phyloP scores from a whole-genome alignment of 768 basidiomycete species.

The Russula ochroleuca region DNA sequence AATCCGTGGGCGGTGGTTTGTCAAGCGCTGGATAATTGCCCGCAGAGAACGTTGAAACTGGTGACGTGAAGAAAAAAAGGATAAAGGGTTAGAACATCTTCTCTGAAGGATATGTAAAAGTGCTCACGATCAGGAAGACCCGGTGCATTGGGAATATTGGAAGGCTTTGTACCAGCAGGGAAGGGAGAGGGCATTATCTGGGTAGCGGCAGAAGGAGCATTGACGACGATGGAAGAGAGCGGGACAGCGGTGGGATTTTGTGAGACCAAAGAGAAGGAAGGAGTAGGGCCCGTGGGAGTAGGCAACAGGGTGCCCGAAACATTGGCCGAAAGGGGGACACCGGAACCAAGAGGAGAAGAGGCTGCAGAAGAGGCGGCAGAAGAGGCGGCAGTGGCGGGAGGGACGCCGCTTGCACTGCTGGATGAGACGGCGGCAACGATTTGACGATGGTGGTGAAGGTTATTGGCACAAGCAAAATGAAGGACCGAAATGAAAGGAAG shows the following conservation, averaged over 20 bases:
- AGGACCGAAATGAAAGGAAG: conserved; percentile 35
- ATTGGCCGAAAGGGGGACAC: neutral
- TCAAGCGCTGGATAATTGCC: conserved; percentile 65
- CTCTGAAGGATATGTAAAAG: neutral
- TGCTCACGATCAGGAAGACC: conserved; percentile 35
- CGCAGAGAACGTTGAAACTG: conserved; percentile 13
- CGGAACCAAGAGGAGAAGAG: neutral
- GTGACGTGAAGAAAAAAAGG: neutral
- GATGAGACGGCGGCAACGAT: conserved; percentile 24
- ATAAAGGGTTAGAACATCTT: neutral
- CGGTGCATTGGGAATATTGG: conserved; percentile 33
- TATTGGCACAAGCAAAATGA: conserved; percentile 38
- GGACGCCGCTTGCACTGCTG: conserved; percentile 24
- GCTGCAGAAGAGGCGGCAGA: neutral
- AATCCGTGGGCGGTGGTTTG: conserved; percentile 52
- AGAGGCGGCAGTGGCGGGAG: conserved; percentile 5
- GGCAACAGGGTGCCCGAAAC: neutral
- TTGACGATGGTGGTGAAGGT: conserved; percentile 30
- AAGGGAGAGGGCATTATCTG: conserved; percentile 44
- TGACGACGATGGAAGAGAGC: conserved; percentile 45
- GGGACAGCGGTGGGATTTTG: conserved; percentile 62
- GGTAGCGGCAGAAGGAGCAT: conserved; percentile 43
- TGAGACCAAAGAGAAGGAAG: conserved; percentile 44
- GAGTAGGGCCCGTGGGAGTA: conserved; percentile 29
- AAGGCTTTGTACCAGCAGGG: conserved; percentile 47